phyloP scores from a whole-genome alignment of 225 moss, liverwort and hornwort genomes.

The Rhytidiadelphus loreus region DNA sequence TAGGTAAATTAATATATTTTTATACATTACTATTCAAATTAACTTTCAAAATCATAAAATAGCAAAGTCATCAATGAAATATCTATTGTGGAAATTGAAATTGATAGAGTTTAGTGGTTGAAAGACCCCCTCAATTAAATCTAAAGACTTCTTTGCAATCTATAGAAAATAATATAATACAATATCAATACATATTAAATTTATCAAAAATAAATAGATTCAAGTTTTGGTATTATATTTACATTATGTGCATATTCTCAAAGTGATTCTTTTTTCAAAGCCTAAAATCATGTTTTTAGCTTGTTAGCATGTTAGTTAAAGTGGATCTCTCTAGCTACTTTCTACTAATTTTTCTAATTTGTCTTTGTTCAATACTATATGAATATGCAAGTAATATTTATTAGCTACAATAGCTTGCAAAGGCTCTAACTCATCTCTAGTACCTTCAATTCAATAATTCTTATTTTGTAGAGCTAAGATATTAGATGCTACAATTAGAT shows the following conservation, averaged over 20 bases:
- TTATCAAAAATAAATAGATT: too few relatives aligned
- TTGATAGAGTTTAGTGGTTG: neutral
- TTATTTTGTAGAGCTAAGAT: neutral
- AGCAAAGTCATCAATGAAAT: neutral
- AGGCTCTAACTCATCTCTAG: neutral
- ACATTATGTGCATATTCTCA: neutral
- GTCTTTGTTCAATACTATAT: too few relatives aligned
- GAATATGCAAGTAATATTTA: too few relatives aligned
- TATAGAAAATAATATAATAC: neutral
- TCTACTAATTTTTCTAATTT: neutral
- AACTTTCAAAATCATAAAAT: neutral
- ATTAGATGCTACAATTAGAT: neutral
- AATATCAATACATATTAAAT: neutral
- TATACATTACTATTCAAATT: neutral
- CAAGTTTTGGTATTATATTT: too few relatives aligned
- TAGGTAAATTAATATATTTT: neutral
- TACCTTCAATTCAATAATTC: neutral
- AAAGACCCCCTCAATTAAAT: neutral
- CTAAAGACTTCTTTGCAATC: neutral
- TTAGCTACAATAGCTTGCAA: too few relatives aligned
- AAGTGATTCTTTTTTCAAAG: neutral
- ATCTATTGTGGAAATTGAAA: neutral
- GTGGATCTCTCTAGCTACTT: neutral
- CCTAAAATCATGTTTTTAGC: neutral
- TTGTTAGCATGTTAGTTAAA: too few relatives aligned